Evolutionary conservation across 768 basidiomycete species (phyloP).

Genomic region (Boletus rufocinnamomeus): DNA sequence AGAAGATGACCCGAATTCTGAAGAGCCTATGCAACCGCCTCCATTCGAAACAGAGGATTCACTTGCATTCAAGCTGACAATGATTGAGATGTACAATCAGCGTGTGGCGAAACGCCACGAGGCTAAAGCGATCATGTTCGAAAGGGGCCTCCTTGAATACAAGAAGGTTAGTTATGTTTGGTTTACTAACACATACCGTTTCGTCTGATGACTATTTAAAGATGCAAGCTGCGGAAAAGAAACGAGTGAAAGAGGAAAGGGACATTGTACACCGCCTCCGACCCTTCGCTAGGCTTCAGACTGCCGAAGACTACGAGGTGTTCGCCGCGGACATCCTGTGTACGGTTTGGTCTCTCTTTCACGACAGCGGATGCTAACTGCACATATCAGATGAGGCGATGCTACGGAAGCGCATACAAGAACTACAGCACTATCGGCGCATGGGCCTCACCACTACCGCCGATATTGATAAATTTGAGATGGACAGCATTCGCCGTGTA

Average conservation of each 20-base stretch:
- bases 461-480: conserved; percentile 91
- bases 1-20: conserved; percentile 60
- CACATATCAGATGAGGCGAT: conserved; percentile 74
- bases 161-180: conserved; percentile 69
- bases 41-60: conserved; percentile 85
- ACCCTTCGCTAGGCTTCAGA: conserved; percentile 89
- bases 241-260: conserved; percentile 85
- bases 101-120: conserved; percentile 84
- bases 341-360: conserved; percentile 40
- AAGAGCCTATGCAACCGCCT: conserved; percentile 69
- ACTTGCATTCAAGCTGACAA: conserved; percentile 80
- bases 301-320: conserved; percentile 86
- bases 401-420: conserved; percentile 84
- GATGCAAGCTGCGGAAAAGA: conserved; percentile 93
- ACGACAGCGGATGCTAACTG: background rate
- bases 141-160: conserved; percentile 88
- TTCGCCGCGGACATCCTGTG: conserved; percentile 90
- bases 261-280: conserved; percentile 88
- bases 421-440: conserved; percentile 87
- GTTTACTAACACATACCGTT: no score
- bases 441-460: conserved; percentile 80
- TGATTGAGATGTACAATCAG: conserved; percentile 90
- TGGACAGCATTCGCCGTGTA: conserved; percentile 73
- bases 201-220: conserved; percentile 33
- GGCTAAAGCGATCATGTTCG: conserved; percentile 87